These are phyloP conservation scores for Carnegiea gigantea DNA, from an alignment of 179 eudicot species.

Conservation along the genomic window DNA sequence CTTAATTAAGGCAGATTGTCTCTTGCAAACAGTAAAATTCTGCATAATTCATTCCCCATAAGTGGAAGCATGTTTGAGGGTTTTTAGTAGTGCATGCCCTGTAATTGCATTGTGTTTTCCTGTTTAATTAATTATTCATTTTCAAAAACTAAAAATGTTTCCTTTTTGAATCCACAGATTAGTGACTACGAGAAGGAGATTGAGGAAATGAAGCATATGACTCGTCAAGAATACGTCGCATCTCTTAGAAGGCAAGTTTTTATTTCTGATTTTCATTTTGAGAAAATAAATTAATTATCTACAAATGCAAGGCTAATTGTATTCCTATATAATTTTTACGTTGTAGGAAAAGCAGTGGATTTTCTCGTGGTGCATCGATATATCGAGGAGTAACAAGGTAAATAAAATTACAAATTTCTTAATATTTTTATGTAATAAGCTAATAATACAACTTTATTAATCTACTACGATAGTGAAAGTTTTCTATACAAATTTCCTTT, in stretches of 20 bases:
- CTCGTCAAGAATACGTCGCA: slow-evolving; percentile 91
- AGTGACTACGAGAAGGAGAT: slow-evolving; percentile 83
- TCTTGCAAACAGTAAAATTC: slow-evolving; percentile 13
- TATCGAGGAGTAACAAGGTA: slow-evolving; percentile 99
- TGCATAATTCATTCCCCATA: slow-evolving; percentile 17
- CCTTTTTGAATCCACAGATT: slow-evolving; percentile 33
- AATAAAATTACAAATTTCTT: neutral
- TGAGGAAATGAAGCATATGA: slow-evolving; percentile 95
- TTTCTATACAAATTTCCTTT: too few species aligned
- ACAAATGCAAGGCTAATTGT: neutral
- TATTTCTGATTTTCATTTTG: neutral
- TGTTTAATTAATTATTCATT: neutral
- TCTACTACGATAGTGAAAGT: too few species aligned
- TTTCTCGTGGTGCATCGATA: slow-evolving; percentile 93
- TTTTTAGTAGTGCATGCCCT: slow-evolving; percentile 20
- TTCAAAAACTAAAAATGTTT: neutral
- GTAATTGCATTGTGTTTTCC: neutral
- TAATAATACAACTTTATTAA: too few species aligned
- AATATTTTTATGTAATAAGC: too few species aligned
- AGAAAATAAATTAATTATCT: neutral
- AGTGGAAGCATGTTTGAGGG: slow-evolving; percentile 34
- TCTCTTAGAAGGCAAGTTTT: slow-evolving; percentile 70
- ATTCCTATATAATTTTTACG: neutral
- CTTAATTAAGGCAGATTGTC: slow-evolving; percentile 19
- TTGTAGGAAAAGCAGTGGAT: slow-evolving; percentile 91